Conservation (phyloP, 495 filamentous ascomycete species). For the Lentithecium fluviatile region DNA sequence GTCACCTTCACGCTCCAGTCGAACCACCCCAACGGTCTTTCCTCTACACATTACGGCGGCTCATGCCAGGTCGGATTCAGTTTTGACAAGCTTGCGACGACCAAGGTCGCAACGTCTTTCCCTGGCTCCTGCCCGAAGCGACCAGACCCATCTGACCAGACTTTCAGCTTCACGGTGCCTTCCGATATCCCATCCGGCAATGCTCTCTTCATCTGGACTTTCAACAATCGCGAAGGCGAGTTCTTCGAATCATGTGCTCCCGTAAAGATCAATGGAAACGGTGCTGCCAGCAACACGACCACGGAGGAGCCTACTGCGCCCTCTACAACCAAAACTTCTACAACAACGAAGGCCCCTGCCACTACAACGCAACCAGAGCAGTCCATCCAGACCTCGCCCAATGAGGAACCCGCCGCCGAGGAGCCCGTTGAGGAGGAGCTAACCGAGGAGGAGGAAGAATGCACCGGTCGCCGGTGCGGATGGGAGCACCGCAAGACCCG, state of each 20-base stretch:
- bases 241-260: constrained; percentile 41
- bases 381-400: too few relatives aligned
- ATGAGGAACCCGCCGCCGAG: too few relatives aligned
- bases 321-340: neutral
- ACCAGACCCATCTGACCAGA: constrained; percentile 35
- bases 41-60: constrained; percentile 43
- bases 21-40: constrained; percentile 2
- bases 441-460: too few relatives aligned
- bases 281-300: constrained; percentile 1
- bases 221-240: constrained; percentile 45
- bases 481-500: constrained; percentile 4
- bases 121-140: constrained; percentile 43
- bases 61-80: constrained; percentile 43
- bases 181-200: constrained; percentile 39
- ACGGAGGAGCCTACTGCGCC: neutral
- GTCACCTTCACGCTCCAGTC: constrained; percentile 33
- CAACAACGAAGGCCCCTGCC: neutral
- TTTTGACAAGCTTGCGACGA: constrained; percentile 39
- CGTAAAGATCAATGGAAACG: constrained; percentile 31
- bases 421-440: too few relatives aligned
- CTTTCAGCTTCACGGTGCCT: constrained; percentile 43
- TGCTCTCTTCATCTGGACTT: constrained; percentile 44
- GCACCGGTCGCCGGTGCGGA: neutral
- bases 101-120: constrained; percentile 42
- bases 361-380: too few relatives aligned